Evolutionary conservation across 2,329 filamentous ascomycete species (phyloP), one percentile per base, ranked within the genome.

Genomic region (Exophiala sideris): DNA sequence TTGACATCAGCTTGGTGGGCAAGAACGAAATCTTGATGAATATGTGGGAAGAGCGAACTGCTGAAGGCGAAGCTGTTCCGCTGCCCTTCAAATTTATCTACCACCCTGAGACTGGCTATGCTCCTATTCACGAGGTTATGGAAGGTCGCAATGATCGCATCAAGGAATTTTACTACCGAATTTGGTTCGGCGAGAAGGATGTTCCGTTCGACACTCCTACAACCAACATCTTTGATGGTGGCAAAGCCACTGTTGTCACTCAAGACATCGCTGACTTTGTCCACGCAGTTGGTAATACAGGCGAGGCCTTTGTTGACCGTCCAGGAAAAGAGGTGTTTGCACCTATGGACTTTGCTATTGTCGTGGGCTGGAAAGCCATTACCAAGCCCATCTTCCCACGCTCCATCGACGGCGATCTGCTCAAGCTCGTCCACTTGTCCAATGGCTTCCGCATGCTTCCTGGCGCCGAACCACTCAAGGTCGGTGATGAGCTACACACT

Each of bases 361-460:
- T 96, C n/a, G 88, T 95, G 47, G 91, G 91, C 59, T 96, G 91
- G 91, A 97, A 99, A 77, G 94, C 94, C 40, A 99, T 99, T 67
- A 99, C 91, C 9, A 97, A 97, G 81, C 94, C 94, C 11, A 99
- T 99, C 72, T 99, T 99, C 81, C 94, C 94, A 61, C 86, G 91
- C 64, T 89, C 85, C 58, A 97, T 99, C 65, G 94, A 99, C 65
- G 94, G 95, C 62, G 94, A 99, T 69, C 79, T 99, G 50, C 81
- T 99, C 58, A 96, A 95, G 76, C 84, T 99, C 50, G 92, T 99
- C 10, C 94, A 99, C 74, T 76, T 99, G 58, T 97, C 94, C 45
- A 99, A 99, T 72, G 87, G 89, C 59, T 99, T 97, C 86, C 88
- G 94, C 66, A 99, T 99, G 94, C 83, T 97, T 62, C 91, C 94